A percentile compares a stretch with the other conserved stretches of the same genome.
Conservation (phyloP, 345 rosid genomes). For the Populus deltoides region DNA sequence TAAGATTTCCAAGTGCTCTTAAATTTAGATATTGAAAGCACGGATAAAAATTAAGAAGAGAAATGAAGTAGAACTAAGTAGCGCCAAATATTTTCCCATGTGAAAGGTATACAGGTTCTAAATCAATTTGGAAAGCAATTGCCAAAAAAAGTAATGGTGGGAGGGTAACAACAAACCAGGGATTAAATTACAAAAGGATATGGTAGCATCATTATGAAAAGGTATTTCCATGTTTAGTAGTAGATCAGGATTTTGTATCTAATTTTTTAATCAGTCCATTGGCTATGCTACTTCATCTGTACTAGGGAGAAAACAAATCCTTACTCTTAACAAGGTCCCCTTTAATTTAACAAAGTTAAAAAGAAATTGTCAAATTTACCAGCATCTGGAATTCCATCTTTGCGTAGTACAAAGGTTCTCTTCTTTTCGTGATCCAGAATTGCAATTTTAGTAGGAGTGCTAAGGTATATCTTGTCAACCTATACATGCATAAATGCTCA, state of each 20-base stretch:
- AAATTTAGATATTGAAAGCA: neutral
- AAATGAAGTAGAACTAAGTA: neutral
- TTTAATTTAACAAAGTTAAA: neutral
- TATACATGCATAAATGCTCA: slow-evolving; percentile 3
- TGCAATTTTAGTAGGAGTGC: slow-evolving; percentile 68
- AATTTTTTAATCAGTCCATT: neutral
- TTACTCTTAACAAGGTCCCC: neutral
- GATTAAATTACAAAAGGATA: neutral
- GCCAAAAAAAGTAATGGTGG: too few relatives aligned
- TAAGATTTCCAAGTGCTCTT: neutral
- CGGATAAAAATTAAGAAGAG: neutral
- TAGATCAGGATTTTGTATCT: neutral
- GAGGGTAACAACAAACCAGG: neutral
- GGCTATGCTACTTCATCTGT: neutral
- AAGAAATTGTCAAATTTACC: slow-evolving; percentile 45
- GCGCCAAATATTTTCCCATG: neutral
- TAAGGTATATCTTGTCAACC: slow-evolving; percentile 27
- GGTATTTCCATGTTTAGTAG: neutral
- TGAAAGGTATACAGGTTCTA: neutral
- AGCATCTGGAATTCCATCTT: slow-evolving; percentile 96
- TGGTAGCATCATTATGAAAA: neutral
- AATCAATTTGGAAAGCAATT: neutral
- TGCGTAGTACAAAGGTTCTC: slow-evolving; percentile 87
- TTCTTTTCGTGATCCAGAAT: slow-evolving; percentile 93
- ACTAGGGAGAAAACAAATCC: neutral